A percentile compares a stretch with the other conserved stretches of the same genome.
Conservation (phyloP, 768 basidiomycete species). For the Boletus vermiculosoides region DNA sequence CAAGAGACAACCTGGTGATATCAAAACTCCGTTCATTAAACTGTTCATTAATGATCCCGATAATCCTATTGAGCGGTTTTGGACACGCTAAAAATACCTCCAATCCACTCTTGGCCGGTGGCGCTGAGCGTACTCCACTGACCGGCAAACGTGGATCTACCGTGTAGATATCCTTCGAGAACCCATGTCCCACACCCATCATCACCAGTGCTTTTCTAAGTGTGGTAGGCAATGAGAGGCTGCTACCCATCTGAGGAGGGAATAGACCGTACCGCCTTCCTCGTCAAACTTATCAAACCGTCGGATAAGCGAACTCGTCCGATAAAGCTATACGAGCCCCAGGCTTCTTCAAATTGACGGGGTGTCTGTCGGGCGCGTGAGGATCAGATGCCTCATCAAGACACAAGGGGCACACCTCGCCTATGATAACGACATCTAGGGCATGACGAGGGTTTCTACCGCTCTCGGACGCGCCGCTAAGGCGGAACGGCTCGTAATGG, state of each 20-base stretch:
- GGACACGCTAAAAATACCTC: constrained; percentile 59
- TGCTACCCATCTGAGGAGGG: background rate
- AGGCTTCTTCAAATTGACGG: constrained; percentile 53
- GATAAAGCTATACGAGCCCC: constrained; percentile 62
- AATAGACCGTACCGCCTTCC: constrained; percentile 52
- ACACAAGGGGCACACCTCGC: constrained; percentile 30
- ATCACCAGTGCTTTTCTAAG: constrained; percentile 41
- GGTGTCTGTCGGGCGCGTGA: constrained; percentile 46
- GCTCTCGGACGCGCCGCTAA: constrained; percentile 27
- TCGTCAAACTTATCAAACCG: constrained; percentile 58
- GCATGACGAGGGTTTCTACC: constrained; percentile 31
- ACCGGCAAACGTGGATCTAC: constrained; percentile 51
- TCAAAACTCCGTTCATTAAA: constrained; percentile 28
- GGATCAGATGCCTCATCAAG: constrained; percentile 17
- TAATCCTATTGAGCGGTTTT: constrained; percentile 37
- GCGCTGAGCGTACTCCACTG: constrained; percentile 45
- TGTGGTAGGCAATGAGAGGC: constrained; percentile 4
- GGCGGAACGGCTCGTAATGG: constrained; percentile 33
- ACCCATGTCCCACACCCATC: constrained; percentile 50
- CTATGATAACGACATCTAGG: constrained; percentile 37
- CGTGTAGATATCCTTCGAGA: constrained; percentile 55
- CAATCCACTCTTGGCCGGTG: constrained; percentile 35
- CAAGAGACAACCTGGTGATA: constrained; percentile 1
- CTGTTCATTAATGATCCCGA: constrained; percentile 26
- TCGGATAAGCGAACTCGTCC: constrained; percentile 56